Conservation (phyloP, 2,329 filamentous ascomycete genomes). For the Dothideomycetes sp. region DNA sequence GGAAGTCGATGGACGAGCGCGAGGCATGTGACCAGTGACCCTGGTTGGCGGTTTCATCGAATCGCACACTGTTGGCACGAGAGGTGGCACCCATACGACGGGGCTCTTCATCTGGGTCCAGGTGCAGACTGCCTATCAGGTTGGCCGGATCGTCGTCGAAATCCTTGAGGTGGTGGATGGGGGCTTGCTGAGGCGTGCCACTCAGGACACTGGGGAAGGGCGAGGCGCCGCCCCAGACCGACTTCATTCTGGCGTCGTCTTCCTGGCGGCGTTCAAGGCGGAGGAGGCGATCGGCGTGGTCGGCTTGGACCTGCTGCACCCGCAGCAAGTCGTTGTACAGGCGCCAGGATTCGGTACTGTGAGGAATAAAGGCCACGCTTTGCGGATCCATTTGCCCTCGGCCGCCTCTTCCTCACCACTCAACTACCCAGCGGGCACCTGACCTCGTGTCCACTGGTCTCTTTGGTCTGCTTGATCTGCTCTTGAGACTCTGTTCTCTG, state of each 20-base stretch:
- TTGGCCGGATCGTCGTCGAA: slow-evolving; percentile 81
- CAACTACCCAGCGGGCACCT: neutral
- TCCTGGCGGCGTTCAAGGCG: slow-evolving; percentile 54
- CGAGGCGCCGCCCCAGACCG: slow-evolving; percentile 75
- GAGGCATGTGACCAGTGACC: slow-evolving; percentile 79
- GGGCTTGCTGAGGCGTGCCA: slow-evolving; percentile 73
- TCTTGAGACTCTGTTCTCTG: no score
- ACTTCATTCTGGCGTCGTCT: slow-evolving; percentile 61
- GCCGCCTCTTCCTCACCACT: slow-evolving; percentile 9
- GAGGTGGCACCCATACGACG: slow-evolving; percentile 79
- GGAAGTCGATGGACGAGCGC: slow-evolving; percentile 74
- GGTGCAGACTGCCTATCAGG: slow-evolving; percentile 68
- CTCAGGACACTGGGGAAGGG: slow-evolving; percentile 81
- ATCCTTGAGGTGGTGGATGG: slow-evolving; percentile 76
- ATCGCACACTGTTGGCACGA: slow-evolving; percentile 91
- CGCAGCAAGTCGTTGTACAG: slow-evolving; percentile 54
- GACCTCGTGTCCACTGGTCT: neutral
- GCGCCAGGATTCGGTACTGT: slow-evolving; percentile 53
- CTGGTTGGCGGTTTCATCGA: slow-evolving; percentile 90
- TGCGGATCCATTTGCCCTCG: slow-evolving; percentile 49
- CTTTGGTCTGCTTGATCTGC: neutral
- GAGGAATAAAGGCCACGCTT: slow-evolving; percentile 50
- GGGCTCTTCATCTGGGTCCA: slow-evolving; percentile 81
- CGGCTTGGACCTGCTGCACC: slow-evolving; percentile 50
- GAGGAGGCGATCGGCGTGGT: slow-evolving; percentile 52